Conservation (phyloP, 176 grass and related monocot species). For the Triticum urartu region DNA sequence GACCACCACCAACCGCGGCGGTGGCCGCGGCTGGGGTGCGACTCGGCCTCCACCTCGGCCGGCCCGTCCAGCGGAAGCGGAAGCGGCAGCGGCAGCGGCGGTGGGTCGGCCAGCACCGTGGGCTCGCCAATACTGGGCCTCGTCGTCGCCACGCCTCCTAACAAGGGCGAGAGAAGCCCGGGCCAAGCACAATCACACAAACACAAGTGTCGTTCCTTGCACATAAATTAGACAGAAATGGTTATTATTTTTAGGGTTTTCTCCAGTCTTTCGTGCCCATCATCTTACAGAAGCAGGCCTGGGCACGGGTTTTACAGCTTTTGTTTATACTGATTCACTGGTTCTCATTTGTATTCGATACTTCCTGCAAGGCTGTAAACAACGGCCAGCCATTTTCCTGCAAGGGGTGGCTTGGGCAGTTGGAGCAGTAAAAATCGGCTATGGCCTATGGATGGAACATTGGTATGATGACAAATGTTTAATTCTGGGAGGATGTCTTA, state of each 20-base stretch:
- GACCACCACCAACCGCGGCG: constrained; percentile 37
- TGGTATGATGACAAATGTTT: too few relatives aligned
- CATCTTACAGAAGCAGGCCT: not conserved
- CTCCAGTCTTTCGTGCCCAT: not conserved
- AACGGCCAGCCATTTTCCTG: too few relatives aligned
- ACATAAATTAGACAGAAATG: not conserved
- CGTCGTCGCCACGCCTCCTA: constrained; percentile 28
- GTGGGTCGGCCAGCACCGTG: constrained; percentile 43
- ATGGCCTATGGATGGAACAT: too few relatives aligned
- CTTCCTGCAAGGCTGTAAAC: too few relatives aligned
- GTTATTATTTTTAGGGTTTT: not conserved
- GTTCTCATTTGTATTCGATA: not conserved
- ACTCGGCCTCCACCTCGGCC: constrained; percentile 38
- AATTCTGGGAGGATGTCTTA: too few relatives aligned
- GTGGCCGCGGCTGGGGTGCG: constrained; percentile 17
- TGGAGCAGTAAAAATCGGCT: too few relatives aligned
- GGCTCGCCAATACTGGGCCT: constrained; percentile 52
- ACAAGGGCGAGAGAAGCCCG: not conserved
- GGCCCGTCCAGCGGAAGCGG: constrained; percentile 43
- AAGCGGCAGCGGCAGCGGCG: constrained; percentile 24
- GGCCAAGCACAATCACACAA: not conserved
- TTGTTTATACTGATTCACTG: not conserved
- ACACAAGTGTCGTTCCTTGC: constrained; percentile 4
- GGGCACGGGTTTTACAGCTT: not conserved
- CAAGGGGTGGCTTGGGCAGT: too few relatives aligned